Conservation (phyloP, 306 rosid species). For the Rosa lucieae region DNA sequence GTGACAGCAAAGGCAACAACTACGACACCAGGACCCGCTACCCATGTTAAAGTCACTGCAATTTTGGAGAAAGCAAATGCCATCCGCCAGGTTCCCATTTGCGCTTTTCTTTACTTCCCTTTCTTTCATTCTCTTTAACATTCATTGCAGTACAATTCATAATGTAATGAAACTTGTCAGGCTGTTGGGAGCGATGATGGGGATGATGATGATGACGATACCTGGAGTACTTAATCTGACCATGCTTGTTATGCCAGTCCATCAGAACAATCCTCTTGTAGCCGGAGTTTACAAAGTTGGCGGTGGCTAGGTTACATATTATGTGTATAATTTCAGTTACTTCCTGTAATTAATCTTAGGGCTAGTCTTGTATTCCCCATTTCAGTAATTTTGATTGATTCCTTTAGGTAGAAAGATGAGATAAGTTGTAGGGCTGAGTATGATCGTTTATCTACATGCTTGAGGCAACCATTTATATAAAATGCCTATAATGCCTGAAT, state of each 20-base stretch:
- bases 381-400: conserved; percentile 31
- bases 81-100: conserved; percentile 74
- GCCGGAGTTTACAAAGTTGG: conserved; percentile 27
- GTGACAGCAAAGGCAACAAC: conserved; percentile 48
- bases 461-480: conserved; percentile 22
- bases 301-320: conserved; percentile 41
- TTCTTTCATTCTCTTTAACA: not conserved
- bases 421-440: conserved; percentile 27
- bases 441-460: conserved; percentile 2
- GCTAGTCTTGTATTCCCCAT: conserved; percentile 32
- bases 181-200: conserved; percentile 90
- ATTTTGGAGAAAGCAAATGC: conserved; percentile 96
- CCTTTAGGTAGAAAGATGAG: conserved; percentile 26
- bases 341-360: conserved; percentile 49
- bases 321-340: conserved; percentile 55
- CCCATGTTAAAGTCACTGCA: conserved; percentile 78
- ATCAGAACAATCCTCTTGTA: not conserved
- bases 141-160: conserved; percentile 4
- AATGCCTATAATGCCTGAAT: conserved; percentile 18
- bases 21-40: conserved; percentile 40
- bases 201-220: conserved; percentile 76
- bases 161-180: conserved; percentile 41
- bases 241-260: not conserved
- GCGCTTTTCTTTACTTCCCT: not conserved
- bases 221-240: conserved; percentile 69